Conservation (phyloP, 805 yeast genomes). For the Candida namnaoensis region DNA sequence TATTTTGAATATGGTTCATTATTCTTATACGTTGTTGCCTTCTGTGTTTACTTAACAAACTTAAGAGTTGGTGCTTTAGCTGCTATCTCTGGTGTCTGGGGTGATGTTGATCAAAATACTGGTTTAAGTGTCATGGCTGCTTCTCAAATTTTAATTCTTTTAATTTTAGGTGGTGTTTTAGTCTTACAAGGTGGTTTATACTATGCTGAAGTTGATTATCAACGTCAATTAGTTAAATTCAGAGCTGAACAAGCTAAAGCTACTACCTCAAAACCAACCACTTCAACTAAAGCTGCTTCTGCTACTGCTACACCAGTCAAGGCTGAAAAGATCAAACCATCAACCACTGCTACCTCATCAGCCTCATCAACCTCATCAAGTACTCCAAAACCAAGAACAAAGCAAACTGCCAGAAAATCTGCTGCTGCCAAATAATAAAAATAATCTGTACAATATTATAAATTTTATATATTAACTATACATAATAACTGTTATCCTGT, state of each 20-base stretch:
- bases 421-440: no score
- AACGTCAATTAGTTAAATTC: constrained; percentile 25
- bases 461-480: no score
- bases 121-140: constrained; percentile 93
- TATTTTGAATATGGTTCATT: constrained; percentile 87
- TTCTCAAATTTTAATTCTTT: constrained; percentile 65
- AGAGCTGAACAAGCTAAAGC: constrained; percentile 15
- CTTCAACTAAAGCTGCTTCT: constrained; percentile 1
- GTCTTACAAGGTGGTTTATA: constrained; percentile 82
- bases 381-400: constrained; percentile 3
- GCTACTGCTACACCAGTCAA: constrained; percentile 3
- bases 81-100: constrained; percentile 74
- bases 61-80: constrained; percentile 72
- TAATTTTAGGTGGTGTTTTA: constrained; percentile 70
- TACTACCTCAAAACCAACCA: constrained; percentile 1
- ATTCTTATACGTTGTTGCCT: constrained; percentile 60
- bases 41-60: constrained; percentile 80
- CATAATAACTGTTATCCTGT: no score
- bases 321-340: background rate
- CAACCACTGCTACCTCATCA: background rate
- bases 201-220: constrained; percentile 65
- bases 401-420: no score
- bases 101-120: constrained; percentile 79
- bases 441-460: no score
- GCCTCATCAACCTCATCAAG: background rate